phyloP scores from a whole-genome alignment of 2,329 filamentous ascomycete species.

The Penicillium sumatraense region DNA sequence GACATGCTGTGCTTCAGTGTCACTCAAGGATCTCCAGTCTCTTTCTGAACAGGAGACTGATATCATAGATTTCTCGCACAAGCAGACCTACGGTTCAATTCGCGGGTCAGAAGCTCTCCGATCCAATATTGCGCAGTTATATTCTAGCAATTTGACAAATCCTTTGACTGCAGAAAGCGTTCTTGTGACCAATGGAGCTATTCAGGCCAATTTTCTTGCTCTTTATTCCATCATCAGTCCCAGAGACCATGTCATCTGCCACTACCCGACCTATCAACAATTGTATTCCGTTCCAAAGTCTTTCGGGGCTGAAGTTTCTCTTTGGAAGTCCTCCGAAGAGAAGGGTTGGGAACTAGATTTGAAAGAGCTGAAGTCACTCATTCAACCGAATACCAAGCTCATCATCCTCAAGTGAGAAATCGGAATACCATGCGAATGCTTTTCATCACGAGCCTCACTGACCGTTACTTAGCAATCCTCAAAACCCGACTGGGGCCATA shows the following conservation, averaged over 20 bases:
- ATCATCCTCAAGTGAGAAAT: conserved; percentile 61
- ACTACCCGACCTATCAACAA: conserved; percentile 87
- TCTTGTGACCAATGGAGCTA: conserved; percentile 78
- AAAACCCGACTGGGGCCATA: conserved; percentile 78
- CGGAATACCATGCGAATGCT: neutral
- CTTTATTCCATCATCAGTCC: conserved; percentile 73
- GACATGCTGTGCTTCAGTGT: conserved; percentile 77
- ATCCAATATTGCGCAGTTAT: conserved; percentile 35
- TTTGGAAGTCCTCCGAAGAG: conserved; percentile 71
- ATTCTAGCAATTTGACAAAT: conserved; percentile 52
- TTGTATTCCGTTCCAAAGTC: conserved; percentile 76
- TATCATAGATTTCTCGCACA: conserved; percentile 29
- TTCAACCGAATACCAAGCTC: conserved; percentile 57
- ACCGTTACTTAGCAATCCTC: conserved; percentile 62
- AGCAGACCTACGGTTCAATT: conserved; percentile 34
- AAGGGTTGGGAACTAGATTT: conserved; percentile 70
- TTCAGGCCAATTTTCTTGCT: conserved; percentile 80
- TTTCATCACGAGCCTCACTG: neutral
- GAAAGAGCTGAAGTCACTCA: conserved; percentile 66
- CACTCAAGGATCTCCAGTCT: conserved; percentile 67
- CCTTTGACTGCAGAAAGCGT: conserved; percentile 64
- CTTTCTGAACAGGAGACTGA: conserved; percentile 55
- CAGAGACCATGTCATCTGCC: conserved; percentile 82
- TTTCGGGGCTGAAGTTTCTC: conserved; percentile 74
- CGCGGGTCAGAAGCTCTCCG: conserved; percentile 31